These are phyloP conservation scores for Naganishia onofrii DNA, from an alignment of 768 basidiomycete species.

Conservation along the genomic window DNA sequence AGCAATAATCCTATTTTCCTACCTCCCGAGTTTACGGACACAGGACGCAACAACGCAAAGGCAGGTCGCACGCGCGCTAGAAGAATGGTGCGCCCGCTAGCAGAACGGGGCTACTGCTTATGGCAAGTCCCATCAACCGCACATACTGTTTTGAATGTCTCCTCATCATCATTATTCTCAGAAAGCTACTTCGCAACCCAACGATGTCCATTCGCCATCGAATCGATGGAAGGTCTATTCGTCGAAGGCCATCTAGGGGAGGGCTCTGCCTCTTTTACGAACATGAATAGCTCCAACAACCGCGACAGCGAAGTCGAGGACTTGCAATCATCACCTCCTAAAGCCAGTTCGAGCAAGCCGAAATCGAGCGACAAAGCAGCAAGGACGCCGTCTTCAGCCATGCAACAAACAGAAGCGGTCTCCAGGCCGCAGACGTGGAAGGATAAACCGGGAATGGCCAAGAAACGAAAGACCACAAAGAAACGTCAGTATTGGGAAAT, in stretches of 20 bases:
- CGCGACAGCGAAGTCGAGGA: not conserved
- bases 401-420: not conserved
- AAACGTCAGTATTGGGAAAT: constrained; percentile 4
- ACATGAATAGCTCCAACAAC: constrained; percentile 1
- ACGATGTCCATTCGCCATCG: not conserved
- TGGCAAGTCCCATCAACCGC: too few species aligned
- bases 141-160: not conserved
- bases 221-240: constrained; percentile 2
- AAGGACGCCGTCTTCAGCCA: too few species aligned
- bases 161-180: too few species aligned
- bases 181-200: too few species aligned
- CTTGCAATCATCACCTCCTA: not conserved
- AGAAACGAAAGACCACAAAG: constrained; percentile 3
- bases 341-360: not conserved
- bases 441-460: constrained; percentile 21
- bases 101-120: too few species aligned
- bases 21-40: too few species aligned
- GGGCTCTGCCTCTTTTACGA: not conserved
- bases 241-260: not conserved
- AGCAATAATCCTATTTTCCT: too few species aligned
- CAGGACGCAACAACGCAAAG: too few species aligned
- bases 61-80: too few species aligned
- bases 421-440: constrained; percentile 15
- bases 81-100: too few species aligned
- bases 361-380: not conserved